Conservation (phyloP, 202 grass and related monocot species). For the Thinopyrum obtusiflorum region DNA sequence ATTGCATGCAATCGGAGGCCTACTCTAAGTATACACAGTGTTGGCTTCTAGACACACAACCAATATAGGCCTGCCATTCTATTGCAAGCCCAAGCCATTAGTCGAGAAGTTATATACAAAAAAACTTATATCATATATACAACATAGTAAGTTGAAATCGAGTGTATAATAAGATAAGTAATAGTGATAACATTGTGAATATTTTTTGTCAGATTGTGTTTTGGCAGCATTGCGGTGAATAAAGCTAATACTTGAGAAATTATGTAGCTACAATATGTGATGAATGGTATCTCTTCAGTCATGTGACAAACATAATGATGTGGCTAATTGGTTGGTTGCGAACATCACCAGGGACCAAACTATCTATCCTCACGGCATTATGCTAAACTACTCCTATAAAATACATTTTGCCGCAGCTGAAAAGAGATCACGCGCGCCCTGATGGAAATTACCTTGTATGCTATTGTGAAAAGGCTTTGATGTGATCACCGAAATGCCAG, state of each 20-base stretch:
- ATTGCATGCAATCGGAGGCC: too few species aligned
- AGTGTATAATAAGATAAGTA: constrained; percentile 25
- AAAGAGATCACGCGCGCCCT: not conserved
- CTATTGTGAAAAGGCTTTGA: not conserved
- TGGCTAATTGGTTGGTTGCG: too few species aligned
- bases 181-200: not conserved
- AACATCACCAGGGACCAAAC: too few species aligned
- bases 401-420: not conserved
- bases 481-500: not conserved
- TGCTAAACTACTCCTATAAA: not conserved
- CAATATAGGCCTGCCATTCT: not conserved
- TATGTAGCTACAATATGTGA: not conserved
- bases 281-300: not conserved
- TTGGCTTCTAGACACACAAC: constrained; percentile 46
- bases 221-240: not conserved
- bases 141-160: not conserved
- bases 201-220: not conserved
- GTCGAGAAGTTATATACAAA: not conserved
- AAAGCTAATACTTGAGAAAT: not conserved
- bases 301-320: not conserved
- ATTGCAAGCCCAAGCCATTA: not conserved
- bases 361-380: too few species aligned
- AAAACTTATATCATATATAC: not conserved
- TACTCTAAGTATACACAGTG: too few species aligned
- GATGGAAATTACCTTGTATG: not conserved